phyloP scores from a whole-genome alignment of 2,329 filamentous ascomycete genomes.

The Aurifilum marmelostoma region DNA sequence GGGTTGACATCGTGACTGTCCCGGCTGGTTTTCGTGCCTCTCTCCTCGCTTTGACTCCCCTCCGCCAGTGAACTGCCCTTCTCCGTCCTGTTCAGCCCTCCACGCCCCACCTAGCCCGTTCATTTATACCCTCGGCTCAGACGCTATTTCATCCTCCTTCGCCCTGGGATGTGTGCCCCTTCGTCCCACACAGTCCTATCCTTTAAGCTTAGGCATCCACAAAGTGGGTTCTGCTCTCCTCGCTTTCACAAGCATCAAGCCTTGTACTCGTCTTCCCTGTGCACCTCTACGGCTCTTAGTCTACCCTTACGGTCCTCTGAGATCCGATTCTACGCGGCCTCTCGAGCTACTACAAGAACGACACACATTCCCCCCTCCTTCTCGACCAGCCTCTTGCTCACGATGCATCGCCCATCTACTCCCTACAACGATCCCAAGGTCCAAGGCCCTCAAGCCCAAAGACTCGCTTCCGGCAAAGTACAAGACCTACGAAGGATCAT shows the following conservation, averaged over 20 bases:
- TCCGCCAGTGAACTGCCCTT: conserved; percentile 34
- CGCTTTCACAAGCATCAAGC: conserved; percentile 38
- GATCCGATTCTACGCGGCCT: conserved; percentile 28
- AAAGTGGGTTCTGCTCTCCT: conserved; percentile 34
- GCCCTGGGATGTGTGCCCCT: conserved; percentile 26
- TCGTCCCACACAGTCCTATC: conserved; percentile 17
- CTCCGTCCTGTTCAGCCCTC: conserved; percentile 36
- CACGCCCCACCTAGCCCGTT: conserved; percentile 31
- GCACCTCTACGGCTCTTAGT: conserved; percentile 33
- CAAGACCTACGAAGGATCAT: conserved; percentile 39
- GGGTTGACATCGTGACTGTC: conserved; percentile 21
- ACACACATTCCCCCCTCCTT: conserved; percentile 34
- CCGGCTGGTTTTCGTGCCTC: conserved; percentile 29
- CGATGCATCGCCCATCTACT: conserved; percentile 37
- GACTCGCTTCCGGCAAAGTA: conserved; percentile 40
- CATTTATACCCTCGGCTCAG: conserved; percentile 42
- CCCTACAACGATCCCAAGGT: conserved; percentile 49
- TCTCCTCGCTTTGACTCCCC: conserved; percentile 11
- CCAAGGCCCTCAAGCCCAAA: conserved; percentile 48
- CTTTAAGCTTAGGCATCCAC: conserved; percentile 21
- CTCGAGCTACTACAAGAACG: conserved; percentile 37
- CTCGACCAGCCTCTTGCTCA: background rate
- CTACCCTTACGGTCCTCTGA: conserved; percentile 30
- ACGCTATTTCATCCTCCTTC: conserved; percentile 34
- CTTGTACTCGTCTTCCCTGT: conserved; percentile 37